Evolutionary conservation across 2,329 filamentous ascomycete genomes (phyloP).

Genomic region (Diaporthe sp.): DNA sequence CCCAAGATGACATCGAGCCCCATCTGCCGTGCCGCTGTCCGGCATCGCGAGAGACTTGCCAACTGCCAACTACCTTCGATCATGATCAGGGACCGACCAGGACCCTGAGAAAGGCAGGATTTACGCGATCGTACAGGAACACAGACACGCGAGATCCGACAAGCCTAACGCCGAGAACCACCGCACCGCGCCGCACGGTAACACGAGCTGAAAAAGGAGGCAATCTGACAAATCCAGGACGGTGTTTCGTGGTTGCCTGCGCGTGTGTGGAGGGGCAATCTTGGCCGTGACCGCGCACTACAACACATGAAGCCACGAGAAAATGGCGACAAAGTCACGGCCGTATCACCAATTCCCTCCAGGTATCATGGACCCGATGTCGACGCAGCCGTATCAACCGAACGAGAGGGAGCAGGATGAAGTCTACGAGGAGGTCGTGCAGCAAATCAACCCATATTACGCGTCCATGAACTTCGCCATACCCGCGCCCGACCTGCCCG

Average conservation of each 20-base stretch:
- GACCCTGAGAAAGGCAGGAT: neutral
- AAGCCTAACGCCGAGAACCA: neutral
- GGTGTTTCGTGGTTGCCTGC: neutral
- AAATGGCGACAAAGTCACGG: slow-evolving; percentile 24
- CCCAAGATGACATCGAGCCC: slow-evolving; percentile 6
- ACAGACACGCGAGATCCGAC: neutral
- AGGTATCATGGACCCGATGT: neutral
- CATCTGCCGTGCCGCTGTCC: slow-evolving; percentile 21
- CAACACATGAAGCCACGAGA: neutral
- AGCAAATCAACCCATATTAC: slow-evolving; percentile 28
- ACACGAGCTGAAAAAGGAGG: slow-evolving; percentile 28
- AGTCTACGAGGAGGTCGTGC: slow-evolving; percentile 26
- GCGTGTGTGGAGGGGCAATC: neutral
- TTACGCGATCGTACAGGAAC: neutral
- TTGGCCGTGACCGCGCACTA: neutral
- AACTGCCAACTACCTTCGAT: neutral
- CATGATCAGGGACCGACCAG: neutral
- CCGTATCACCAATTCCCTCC: slow-evolving; percentile 1
- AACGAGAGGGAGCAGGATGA: slow-evolving; percentile 1
- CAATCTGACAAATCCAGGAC: slow-evolving; percentile 16
- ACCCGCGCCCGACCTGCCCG: neutral
- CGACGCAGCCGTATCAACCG: neutral
- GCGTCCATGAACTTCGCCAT: slow-evolving; percentile 17
- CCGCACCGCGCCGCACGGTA: neutral
- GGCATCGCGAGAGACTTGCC: neutral